These are phyloP conservation scores for Senecio squalidus DNA, from an alignment of 140 eudicot species.

Conservation along the genomic window DNA sequence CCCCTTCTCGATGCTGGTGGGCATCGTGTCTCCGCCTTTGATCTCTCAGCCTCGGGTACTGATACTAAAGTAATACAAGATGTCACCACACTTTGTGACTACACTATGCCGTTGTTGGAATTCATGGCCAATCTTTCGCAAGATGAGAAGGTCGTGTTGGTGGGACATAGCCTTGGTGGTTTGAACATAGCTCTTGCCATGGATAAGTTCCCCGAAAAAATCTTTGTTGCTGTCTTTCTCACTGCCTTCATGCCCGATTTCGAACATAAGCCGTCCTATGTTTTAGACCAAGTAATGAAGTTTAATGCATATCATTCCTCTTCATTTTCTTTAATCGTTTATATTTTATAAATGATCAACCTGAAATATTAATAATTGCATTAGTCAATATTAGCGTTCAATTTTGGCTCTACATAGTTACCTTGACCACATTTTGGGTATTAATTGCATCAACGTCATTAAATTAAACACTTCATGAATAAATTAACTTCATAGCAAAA, in stretches of 20 bases:
- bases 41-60: slow-evolving; percentile 54
- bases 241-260: slow-evolving; percentile 48
- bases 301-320: too few relatives aligned
- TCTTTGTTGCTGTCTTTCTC: slow-evolving; percentile 30
- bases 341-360: too few relatives aligned
- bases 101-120: slow-evolving; percentile 44
- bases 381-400: too few relatives aligned
- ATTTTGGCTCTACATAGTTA: too few relatives aligned
- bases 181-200: slow-evolving; percentile 41
- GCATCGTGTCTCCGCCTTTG: slow-evolving; percentile 54
- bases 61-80: slow-evolving; percentile 30
- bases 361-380: too few relatives aligned
- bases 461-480: too few relatives aligned
- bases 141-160: slow-evolving; percentile 46
- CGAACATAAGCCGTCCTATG: slow-evolving; percentile 25
- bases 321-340: too few relatives aligned
- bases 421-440: too few relatives aligned
- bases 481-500: too few relatives aligned
- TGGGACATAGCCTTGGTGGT: slow-evolving; percentile 59
- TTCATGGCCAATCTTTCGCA: slow-evolving; percentile 35
- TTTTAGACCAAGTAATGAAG: slow-evolving; percentile 36
- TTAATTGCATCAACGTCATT: too few relatives aligned
- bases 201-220: slow-evolving; percentile 48
- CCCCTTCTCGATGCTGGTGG: slow-evolving; percentile 51
- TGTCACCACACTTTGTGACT: slow-evolving; percentile 34